Conservation (phyloP, 768 basidiomycete species). For the Serpula lacrymans region DNA sequence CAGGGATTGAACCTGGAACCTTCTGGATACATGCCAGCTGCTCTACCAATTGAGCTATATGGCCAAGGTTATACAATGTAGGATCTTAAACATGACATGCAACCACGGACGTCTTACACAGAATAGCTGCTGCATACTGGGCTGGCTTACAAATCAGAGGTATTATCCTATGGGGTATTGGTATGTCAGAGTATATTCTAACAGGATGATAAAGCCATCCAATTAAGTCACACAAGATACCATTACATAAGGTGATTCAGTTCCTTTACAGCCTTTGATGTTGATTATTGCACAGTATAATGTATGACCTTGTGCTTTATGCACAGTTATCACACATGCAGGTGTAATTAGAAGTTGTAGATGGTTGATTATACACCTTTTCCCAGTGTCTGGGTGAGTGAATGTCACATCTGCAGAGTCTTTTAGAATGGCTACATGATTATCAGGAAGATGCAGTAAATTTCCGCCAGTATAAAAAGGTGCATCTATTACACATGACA, state of each 20-base stretch:
- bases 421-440: conserved; percentile 17
- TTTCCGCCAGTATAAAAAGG: conserved; percentile 2
- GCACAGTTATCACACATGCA: conserved; percentile 37
- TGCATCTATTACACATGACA: conserved; percentile 24
- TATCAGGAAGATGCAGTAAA: conserved; percentile 12
- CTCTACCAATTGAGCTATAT: no score
- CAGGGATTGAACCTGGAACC: no score
- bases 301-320: conserved; percentile 39
- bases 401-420: conserved; percentile 21
- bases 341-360: conserved; percentile 35
- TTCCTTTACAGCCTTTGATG: conserved; percentile 27
- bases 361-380: conserved; percentile 18
- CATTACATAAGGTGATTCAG: conserved; percentile 41
- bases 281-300: no score
- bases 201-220: conserved; percentile 27
- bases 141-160: no score
- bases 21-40: no score
- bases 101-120: no score
- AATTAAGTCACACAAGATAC: conserved; percentile 30
- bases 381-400: conserved; percentile 14
- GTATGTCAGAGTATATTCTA: no score
- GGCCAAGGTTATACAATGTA: no score
- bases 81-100: no score
- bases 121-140: no score
- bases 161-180: no score